Conservation (phyloP, 1,139 yeast species). For the Torulaspora pretoriensis region DNA sequence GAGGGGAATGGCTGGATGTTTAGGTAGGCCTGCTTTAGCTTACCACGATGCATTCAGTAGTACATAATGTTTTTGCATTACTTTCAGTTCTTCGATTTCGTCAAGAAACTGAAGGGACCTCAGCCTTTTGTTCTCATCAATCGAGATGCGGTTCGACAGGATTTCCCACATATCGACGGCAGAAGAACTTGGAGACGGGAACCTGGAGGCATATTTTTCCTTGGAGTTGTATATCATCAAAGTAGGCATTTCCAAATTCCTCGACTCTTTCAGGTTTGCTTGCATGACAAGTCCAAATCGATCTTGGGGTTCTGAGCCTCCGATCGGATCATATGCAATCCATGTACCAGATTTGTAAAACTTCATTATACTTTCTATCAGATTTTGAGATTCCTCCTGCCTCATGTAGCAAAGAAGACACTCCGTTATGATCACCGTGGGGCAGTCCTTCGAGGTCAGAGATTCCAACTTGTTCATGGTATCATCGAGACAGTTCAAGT, state of each 20-base stretch:
- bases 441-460: slow-evolving; percentile 41
- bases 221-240: slow-evolving; percentile 49
- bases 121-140: slow-evolving; percentile 49
- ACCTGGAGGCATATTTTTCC: slow-evolving; percentile 43
- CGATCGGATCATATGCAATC: slow-evolving; percentile 81
- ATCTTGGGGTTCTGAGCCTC: slow-evolving; percentile 51
- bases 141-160: slow-evolving; percentile 53
- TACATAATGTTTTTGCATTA: slow-evolving; percentile 77
- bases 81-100: slow-evolving; percentile 78
- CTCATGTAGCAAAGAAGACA: slow-evolving; percentile 83
- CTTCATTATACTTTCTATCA: slow-evolving; percentile 41
- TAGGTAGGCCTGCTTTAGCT: slow-evolving; percentile 37
- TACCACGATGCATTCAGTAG: slow-evolving; percentile 40
- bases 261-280: slow-evolving; percentile 52
- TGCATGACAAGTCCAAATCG: slow-evolving; percentile 82
- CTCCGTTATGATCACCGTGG: slow-evolving; percentile 78
- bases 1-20: slow-evolving; percentile 67
- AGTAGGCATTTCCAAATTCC: slow-evolving; percentile 75
- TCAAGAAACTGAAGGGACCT: slow-evolving; percentile 72
- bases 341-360: slow-evolving; percentile 42
- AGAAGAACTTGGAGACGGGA: slow-evolving; percentile 34
- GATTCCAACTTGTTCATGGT: slow-evolving; percentile 19
- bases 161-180: slow-evolving; percentile 59
- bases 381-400: slow-evolving; percentile 50
- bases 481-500: slow-evolving; percentile 25